A percentile compares a stretch with the other conserved stretches of the same genome.
Evolutionary conservation across 2,329 filamentous ascomycete species (phyloP).

Genomic region (Ustulina deusta): DNA sequence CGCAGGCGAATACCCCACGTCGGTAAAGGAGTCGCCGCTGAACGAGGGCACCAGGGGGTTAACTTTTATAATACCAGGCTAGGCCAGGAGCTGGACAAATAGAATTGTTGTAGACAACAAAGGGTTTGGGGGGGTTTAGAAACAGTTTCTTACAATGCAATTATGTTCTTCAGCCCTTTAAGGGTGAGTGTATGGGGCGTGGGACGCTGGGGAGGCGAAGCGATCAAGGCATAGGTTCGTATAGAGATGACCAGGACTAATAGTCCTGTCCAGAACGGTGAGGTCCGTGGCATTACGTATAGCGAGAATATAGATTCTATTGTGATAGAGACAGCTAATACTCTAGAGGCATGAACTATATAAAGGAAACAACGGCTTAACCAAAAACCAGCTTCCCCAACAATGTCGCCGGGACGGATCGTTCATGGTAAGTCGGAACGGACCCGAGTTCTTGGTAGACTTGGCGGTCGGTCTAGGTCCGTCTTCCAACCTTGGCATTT

Average conservation of each 20-base stretch:
- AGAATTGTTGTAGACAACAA: background rate
- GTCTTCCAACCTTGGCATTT: slow-evolving; percentile 19
- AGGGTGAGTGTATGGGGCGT: slow-evolving; percentile 24
- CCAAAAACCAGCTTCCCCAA: background rate
- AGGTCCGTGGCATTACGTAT: slow-evolving; percentile 8
- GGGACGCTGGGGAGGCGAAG: slow-evolving; percentile 1
- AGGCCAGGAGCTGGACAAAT: background rate
- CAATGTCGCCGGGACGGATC: background rate
- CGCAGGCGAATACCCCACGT: slow-evolving; percentile 28
- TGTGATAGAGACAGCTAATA: background rate
- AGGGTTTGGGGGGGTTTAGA: background rate
- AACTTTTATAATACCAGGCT: background rate
- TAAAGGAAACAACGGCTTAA: background rate
- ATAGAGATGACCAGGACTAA: slow-evolving; percentile 1
- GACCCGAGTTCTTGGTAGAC: slow-evolving; percentile 3
- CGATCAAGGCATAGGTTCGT: slow-evolving; percentile 1
- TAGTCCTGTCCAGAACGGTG: slow-evolving; percentile 17
- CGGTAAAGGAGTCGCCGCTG: slow-evolving; percentile 34
- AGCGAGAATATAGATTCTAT: background rate
- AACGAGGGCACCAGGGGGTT: background rate
- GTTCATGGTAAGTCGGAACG: background rate
- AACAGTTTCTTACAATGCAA: slow-evolving; percentile 30
- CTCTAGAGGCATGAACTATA: background rate
- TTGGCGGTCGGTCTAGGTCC: slow-evolving; percentile 24
- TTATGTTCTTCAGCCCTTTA: slow-evolving; percentile 27